Percentiles rank a stretch among this genome's conserved stretches.
These are phyloP conservation scores for Camellia japonica DNA, from an alignment of 148 eudicot genomes.

Conservation along the genomic window DNA sequence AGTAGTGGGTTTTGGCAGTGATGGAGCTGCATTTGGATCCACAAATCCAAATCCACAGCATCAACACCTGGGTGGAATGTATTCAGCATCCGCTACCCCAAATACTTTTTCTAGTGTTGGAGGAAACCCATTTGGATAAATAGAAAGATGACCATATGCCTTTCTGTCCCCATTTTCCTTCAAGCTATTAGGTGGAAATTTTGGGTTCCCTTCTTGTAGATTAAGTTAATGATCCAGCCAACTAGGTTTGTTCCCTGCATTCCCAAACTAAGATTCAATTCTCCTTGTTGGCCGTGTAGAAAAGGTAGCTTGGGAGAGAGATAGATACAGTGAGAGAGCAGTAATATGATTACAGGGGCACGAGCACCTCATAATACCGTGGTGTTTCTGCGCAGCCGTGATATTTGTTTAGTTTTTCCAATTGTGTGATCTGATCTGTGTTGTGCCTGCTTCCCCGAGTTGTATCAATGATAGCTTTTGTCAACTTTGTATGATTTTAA, in stretches of 20 bases:
- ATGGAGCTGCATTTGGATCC: conserved; percentile 37
- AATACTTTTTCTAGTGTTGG: conserved; percentile 48
- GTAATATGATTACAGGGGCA: conserved; percentile 11
- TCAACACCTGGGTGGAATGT: conserved; percentile 39
- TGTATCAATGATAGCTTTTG: conserved; percentile 2
- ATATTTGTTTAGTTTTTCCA: neutral
- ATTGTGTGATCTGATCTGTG: neutral
- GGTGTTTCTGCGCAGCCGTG: neutral
- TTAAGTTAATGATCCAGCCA: conserved; percentile 17
- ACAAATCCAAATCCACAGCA: conserved; percentile 31
- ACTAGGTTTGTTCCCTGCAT: conserved; percentile 6
- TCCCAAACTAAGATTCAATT: neutral
- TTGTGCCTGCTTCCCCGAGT: neutral
- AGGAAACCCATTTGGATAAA: conserved; percentile 88
- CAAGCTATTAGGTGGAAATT: conserved; percentile 12
- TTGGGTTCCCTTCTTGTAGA: conserved; percentile 21
- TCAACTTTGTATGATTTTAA: neutral
- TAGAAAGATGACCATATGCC: neutral
- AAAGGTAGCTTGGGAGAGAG: neutral
- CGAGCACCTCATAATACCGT: neutral
- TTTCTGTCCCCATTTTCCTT: neutral
- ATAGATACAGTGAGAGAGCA: neutral
- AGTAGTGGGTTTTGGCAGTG: conserved; percentile 40
- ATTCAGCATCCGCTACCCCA: conserved; percentile 42
- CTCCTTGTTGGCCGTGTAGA: conserved; percentile 10